Conservation (phyloP, 2,329 filamentous ascomycete species). For the Colletotrichum plurivorum region DNA sequence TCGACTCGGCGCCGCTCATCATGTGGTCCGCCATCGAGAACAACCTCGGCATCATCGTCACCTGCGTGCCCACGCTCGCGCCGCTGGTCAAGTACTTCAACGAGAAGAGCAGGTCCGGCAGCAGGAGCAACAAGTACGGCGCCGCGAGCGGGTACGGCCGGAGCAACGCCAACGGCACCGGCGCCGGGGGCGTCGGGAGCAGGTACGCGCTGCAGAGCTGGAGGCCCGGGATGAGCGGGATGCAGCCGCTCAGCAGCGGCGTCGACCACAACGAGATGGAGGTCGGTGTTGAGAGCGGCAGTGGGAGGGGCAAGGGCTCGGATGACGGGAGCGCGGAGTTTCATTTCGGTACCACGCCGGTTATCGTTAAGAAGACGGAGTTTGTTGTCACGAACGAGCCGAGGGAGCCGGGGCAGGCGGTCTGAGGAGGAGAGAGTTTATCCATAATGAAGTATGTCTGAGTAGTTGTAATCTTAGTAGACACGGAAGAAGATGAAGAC, state of each 20-base stretch:
- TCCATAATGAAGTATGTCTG: background rate
- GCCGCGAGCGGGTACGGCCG: slow-evolving; percentile 40
- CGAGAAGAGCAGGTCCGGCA: slow-evolving; percentile 45
- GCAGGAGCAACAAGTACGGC: slow-evolving; percentile 39
- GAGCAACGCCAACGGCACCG: slow-evolving; percentile 2
- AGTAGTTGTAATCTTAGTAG: background rate
- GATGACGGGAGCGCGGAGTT: slow-evolving; percentile 36
- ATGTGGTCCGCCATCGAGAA: slow-evolving; percentile 63
- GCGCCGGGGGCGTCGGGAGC: slow-evolving; percentile 20
- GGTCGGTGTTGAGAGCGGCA: background rate
- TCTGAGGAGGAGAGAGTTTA: slow-evolving; percentile 4
- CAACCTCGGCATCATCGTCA: slow-evolving; percentile 60
- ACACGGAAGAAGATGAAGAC: background rate
- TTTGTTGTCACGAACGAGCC: slow-evolving; percentile 37
- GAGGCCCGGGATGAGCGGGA: slow-evolving; percentile 43
- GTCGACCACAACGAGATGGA: slow-evolving; percentile 27
- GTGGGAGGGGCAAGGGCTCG: slow-evolving; percentile 18
- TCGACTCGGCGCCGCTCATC: slow-evolving; percentile 59
- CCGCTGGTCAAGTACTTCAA: slow-evolving; percentile 56
- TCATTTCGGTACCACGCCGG: slow-evolving; percentile 13
- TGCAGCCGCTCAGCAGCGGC: slow-evolving; percentile 42
- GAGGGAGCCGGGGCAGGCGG: slow-evolving; percentile 12
- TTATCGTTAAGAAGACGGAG: slow-evolving; percentile 38
- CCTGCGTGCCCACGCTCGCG: slow-evolving; percentile 59
- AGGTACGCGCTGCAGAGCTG: slow-evolving; percentile 49